A percentile compares a stretch with the other conserved stretches of the same genome.
phyloP scores from a whole-genome alignment of 129 eudicot species.

The Centrapalus pauciflorus region DNA sequence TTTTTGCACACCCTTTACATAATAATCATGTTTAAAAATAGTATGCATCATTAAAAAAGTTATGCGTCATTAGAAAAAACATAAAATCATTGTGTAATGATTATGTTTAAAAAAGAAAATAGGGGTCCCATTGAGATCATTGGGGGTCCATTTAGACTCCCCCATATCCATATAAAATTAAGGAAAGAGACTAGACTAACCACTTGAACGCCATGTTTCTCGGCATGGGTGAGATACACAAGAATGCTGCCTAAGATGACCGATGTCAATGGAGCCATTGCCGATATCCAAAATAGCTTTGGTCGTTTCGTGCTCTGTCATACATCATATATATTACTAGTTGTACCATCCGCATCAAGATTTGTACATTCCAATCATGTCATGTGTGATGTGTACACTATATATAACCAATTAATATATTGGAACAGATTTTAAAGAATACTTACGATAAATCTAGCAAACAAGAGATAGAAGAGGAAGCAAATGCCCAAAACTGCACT shows the following conservation, averaged over 20 bases:
- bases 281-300: constrained; percentile 82
- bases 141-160: no score
- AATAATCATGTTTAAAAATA: no score
- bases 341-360: background rate
- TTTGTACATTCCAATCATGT: background rate
- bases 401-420: background rate
- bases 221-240: constrained; percentile 87
- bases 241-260: constrained; percentile 78
- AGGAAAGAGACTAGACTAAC: constrained; percentile 37
- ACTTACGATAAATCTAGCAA: constrained; percentile 74
- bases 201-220: constrained; percentile 93
- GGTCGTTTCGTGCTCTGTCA: constrained; percentile 77
- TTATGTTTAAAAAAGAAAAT: no score
- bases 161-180: no score
- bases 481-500: constrained; percentile 75
- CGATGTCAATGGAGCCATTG: constrained; percentile 88
- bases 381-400: no score
- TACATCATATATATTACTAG: background rate
- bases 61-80: no score
- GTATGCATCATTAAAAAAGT: no score
- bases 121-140: no score
- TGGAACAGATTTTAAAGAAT: background rate
- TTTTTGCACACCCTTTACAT: no score
- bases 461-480: constrained; percentile 74
- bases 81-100: no score